Percentiles rank a stretch among this genome's conserved stretches.
Evolutionary conservation across 2,329 filamentous ascomycete species (phyloP).

Genomic region (Alternaria postmessia): DNA sequence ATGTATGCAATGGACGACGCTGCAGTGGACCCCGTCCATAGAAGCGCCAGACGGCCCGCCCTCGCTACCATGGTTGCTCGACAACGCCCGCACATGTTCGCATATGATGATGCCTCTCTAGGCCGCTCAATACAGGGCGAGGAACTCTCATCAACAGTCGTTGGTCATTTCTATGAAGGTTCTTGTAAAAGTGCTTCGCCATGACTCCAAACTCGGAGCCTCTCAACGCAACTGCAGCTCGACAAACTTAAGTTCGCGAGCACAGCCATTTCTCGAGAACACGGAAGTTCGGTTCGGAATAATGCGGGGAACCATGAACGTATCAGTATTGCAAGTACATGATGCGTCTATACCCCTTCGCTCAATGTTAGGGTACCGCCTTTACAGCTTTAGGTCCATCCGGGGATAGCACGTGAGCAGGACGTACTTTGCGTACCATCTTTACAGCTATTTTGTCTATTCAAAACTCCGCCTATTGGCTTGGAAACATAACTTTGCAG

Average conservation of each 20-base stretch:
- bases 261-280: too few relatives aligned
- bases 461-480: neutral
- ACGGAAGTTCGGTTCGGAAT: neutral
- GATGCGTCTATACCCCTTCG: neutral
- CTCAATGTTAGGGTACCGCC: neutral
- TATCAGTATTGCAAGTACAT: neutral
- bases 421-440: neutral
- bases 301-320: neutral
- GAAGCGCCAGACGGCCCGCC: slow-evolving; percentile 12
- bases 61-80: slow-evolving; percentile 15
- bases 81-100: neutral
- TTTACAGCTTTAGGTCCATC: neutral
- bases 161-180: too few relatives aligned
- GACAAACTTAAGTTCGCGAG: neutral
- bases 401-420: neutral
- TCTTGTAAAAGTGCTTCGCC: neutral
- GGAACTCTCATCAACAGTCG: neutral
- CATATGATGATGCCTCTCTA: neutral
- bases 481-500: neutral
- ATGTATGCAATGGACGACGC: slow-evolving; percentile 1
- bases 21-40: slow-evolving; percentile 5
- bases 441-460: neutral
- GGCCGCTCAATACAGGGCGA: too few relatives aligned
- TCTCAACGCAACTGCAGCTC: neutral
- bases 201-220: neutral